Evolutionary conservation across 805 yeast genomes (phyloP), one percentile per base, ranked within the genome.

Genomic region (Blastobotrys parvus): DNA sequence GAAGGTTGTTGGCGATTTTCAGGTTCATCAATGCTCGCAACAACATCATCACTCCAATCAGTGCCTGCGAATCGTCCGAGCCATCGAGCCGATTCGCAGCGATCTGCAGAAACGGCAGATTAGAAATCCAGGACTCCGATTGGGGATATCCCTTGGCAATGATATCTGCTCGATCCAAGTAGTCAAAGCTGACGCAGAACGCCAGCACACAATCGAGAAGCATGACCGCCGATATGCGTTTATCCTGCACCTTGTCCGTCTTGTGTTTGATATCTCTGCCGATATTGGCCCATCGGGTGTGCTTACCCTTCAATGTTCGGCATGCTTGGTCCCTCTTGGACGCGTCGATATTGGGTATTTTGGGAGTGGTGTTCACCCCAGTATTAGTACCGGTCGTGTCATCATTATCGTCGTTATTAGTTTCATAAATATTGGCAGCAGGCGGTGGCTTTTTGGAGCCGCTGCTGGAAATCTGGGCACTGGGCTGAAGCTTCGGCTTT

Each of bases 211-310:
- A 56, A 49, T 70, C 75, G 43, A 69, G 48, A 8, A 60, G 57
- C 4, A 58, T 48, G 4, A 67, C 59, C 2, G 61, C 57, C 1
- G 70, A 65, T n/a, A 51, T 25, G 50, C 7, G 50, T 51, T 3
- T 49, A 47, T 10, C 49, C 43, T 35, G 52, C 51, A 10, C 60
- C 1, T 55, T 45, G 46, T 70, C 73, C 11, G 68, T 57, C 33
- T 61, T 63, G 52, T 66, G 70, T 47, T 69, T 69, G 45, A 64
- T 59, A 5, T 51, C 48, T 5, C 66, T 56, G 1, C 71, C 71
- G 13, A 55, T 46, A 16, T 56, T 56, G 17, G 61, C 49, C 74
- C 74, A 70, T 10, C 54, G 47, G 37, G 52, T 54, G 56, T 61
- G 57, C 42, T 56, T 48, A 16, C 49, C 42, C 39, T 54, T 49